phyloP scores from a whole-genome alignment of 805 yeast genomes.

The Candida mattraensis region DNA sequence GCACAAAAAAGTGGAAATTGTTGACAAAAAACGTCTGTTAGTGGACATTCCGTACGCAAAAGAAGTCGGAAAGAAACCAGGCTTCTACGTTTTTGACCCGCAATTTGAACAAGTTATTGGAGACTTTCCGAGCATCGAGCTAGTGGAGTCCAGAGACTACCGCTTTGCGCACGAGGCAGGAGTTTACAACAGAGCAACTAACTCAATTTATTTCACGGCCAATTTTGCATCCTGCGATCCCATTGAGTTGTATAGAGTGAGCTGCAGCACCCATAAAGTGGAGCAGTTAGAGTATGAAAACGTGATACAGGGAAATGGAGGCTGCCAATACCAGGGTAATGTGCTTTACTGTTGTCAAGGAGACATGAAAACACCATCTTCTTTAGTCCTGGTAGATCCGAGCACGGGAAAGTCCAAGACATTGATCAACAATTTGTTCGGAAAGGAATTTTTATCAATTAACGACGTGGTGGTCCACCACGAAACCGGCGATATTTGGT shows the following conservation, averaged over 20 bases:
- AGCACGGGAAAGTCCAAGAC: slow-evolving; percentile 4
- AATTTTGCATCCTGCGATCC: slow-evolving; percentile 9
- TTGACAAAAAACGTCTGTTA: slow-evolving; percentile 6
- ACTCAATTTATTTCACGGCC: slow-evolving; percentile 10
- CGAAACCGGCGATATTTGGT: slow-evolving; percentile 14
- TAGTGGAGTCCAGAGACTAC: slow-evolving; percentile 5
- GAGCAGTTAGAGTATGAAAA: slow-evolving; percentile 5
- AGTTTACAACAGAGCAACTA: slow-evolving; percentile 8
- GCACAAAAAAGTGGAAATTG: slow-evolving; percentile 1
- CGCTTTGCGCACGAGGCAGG: slow-evolving; percentile 15
- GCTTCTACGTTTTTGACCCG: slow-evolving; percentile 8
- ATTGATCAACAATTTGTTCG: slow-evolving; percentile 10
- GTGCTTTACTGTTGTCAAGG: slow-evolving; percentile 13
- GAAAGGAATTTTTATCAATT: slow-evolving; percentile 11
- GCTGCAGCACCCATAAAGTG: slow-evolving; percentile 6
- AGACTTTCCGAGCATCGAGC: slow-evolving; percentile 1
- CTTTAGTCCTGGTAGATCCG: slow-evolving; percentile 10
- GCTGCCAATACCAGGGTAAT: slow-evolving; percentile 8
- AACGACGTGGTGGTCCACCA: slow-evolving; percentile 14
- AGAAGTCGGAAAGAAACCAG: slow-evolving; percentile 1
- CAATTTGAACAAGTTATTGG: slow-evolving; percentile 6
- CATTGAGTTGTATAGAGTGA: slow-evolving; percentile 6
- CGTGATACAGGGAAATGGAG: slow-evolving; percentile 13
- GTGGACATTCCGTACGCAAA: slow-evolving; percentile 7
- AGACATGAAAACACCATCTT: slow-evolving; percentile 3